Evolutionary conservation across 2,329 filamentous ascomycete species (phyloP), one percentile per base, ranked within the genome.

Genomic region (Trichoderma pleuroti): DNA sequence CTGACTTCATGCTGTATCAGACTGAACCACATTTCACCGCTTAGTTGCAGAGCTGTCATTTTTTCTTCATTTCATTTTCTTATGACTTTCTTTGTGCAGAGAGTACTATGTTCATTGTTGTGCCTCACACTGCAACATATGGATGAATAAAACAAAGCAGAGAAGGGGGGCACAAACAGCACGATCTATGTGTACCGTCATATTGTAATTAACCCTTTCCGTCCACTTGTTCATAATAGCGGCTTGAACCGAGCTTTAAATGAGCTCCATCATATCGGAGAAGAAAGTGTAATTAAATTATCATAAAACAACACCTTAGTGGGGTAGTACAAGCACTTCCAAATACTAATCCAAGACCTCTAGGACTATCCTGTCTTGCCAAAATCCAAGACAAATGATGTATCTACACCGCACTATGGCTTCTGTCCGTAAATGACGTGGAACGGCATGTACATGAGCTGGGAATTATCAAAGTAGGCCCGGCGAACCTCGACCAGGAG

Each of bases 381-480:
- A 49, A 2, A 21, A 8, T 42, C 18, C 9, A 24, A 64, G 30
- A 64, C 30, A 64, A 46, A 11, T 28, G 21, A 64, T 32, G 36
- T 39, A 42, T 42, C 16, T 14, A 64, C 39, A 32, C 52, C 60
- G 63, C 72, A 74, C 42, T 72, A 63, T 39, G 86, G 85, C 76
- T 84, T 87, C 76, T 88, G 86, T 18, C 82, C 86, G 73, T 86
- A 87, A 14, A 87, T 80, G 65, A 88, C 81, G 75, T 87, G 83
- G 73, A 87, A 80, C 10, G 86, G 86, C 86, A 88, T 88, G 72
- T 86, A 87, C 80, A 82, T 80, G 74, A 84, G 81, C 73, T 78
- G 78, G 70, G 77, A 75, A 62, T 82, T 83, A 68, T 85, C 83
- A 72, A 79, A 78, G 73, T 85, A 86, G n/a, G 83, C 84, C 72